These are phyloP conservation scores for Citrus medica DNA, from an alignment of 345 rosid species.

Conservation along the genomic window DNA sequence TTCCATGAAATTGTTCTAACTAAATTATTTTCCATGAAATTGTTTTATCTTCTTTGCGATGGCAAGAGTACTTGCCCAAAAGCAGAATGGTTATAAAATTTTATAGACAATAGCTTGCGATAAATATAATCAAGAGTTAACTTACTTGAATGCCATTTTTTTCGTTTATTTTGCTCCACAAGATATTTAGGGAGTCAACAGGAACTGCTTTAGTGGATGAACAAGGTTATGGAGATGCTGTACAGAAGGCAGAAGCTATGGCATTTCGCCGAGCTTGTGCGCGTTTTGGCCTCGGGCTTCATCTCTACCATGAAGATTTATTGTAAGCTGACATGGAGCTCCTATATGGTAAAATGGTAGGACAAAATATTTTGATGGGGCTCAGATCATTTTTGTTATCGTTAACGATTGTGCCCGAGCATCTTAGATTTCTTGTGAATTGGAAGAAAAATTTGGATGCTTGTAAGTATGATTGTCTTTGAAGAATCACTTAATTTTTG, in stretches of 20 bases:
- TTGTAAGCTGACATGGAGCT: conserved; percentile 14
- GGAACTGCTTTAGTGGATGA: conserved; percentile 66
- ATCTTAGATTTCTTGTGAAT: not conserved
- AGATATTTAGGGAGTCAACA: conserved; percentile 70
- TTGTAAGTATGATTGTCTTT: not conserved
- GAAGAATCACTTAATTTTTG: not conserved
- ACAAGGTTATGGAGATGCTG: conserved; percentile 70
- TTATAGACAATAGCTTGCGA: too few species aligned
- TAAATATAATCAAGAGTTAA: not conserved
- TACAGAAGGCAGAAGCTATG: conserved; percentile 92
- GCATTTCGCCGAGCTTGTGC: conserved; percentile 91
- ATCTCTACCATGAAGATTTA: conserved; percentile 81
- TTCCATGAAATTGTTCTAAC: not conserved
- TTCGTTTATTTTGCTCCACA: not conserved
- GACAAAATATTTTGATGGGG: not conserved
- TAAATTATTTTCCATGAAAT: not conserved
- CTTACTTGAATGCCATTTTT: not conserved
- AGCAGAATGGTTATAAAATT: too few species aligned
- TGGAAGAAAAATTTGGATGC: not conserved
- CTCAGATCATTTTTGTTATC: not conserved
- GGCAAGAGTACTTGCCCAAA: too few species aligned
- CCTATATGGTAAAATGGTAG: not conserved
- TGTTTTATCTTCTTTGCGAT: too few species aligned
- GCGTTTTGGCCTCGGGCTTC: conserved; percentile 83
- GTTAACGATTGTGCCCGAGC: not conserved